phyloP scores from a whole-genome alignment of 2,329 filamentous ascomycete species.

The Sclerotinia subarctica region DNA sequence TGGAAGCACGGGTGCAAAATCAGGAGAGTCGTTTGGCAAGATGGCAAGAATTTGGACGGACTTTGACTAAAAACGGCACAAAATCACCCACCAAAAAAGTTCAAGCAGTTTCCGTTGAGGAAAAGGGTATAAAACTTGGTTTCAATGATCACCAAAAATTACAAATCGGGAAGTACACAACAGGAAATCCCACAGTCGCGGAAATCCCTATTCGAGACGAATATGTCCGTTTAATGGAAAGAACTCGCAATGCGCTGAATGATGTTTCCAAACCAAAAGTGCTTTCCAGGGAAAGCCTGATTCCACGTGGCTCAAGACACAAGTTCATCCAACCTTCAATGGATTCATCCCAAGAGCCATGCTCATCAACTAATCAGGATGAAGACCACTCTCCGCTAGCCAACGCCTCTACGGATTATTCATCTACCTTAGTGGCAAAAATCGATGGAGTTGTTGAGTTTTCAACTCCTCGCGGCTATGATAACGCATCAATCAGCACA shows the following conservation, averaged over 20 bases:
- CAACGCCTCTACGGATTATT: not conserved
- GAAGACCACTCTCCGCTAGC: conserved; percentile 22
- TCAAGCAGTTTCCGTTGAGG: not conserved
- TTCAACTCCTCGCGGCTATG: not conserved
- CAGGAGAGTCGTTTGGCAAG: conserved; percentile 67
- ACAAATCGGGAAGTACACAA: conserved; percentile 42
- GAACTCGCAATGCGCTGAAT: conserved; percentile 34
- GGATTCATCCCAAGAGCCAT: not conserved
- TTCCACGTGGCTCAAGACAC: not conserved
- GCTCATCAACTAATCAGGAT: conserved; percentile 25
- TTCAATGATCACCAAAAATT: conserved; percentile 53
- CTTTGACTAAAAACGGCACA: conserved; percentile 25
- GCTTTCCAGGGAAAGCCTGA: not conserved
- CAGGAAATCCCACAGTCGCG: conserved; percentile 28
- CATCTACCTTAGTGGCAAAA: not conserved
- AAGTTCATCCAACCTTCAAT: not conserved
- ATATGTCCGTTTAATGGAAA: conserved; percentile 35
- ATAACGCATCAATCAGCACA: not conserved
- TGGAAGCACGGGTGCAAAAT: conserved; percentile 63
- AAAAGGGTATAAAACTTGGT: conserved; percentile 47
- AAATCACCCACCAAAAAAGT: conserved; percentile 33
- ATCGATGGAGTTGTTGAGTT: not conserved
- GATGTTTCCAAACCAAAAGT: conserved; percentile 33
- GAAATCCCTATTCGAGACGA: conserved; percentile 29
- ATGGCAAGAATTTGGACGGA: conserved; percentile 67